Percentiles rank a stretch among this genome's conserved stretches.
These are phyloP conservation scores for Yamadazyma songkhlaensis DNA, from an alignment of 1,139 yeast species.

Conservation along the genomic window DNA sequence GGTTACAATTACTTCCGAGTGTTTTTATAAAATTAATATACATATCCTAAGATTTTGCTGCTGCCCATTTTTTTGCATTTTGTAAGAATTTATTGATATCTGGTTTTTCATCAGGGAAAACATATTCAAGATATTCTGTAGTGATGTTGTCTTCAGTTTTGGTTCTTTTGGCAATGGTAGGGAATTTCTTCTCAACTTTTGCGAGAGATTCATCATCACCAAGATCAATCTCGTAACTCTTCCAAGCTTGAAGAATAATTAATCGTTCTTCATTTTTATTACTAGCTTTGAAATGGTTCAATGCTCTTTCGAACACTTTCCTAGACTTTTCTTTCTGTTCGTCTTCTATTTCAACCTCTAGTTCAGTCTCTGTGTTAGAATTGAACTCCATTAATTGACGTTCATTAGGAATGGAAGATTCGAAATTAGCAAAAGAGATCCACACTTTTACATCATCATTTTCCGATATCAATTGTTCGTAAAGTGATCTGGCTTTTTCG, in stretches of 20 bases:
- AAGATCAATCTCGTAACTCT: slow-evolving; percentile 60
- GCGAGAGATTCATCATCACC: slow-evolving; percentile 47
- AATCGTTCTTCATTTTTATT: slow-evolving; percentile 46
- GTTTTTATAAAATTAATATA: slow-evolving; percentile 4
- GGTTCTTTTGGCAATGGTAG: slow-evolving; percentile 52
- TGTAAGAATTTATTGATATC: slow-evolving; percentile 53
- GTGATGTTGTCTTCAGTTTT: slow-evolving; percentile 42
- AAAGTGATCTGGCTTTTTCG: slow-evolving; percentile 53
- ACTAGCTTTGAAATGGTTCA: slow-evolving; percentile 37
- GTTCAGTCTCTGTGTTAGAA: slow-evolving; percentile 42
- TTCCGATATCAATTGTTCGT: slow-evolving; percentile 39
- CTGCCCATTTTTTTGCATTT: slow-evolving; percentile 64
- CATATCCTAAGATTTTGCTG: slow-evolving; percentile 9
- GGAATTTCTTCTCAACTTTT: slow-evolving; percentile 48
- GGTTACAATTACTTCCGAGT: no score
- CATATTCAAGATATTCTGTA: slow-evolving; percentile 60
- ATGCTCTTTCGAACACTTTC: slow-evolving; percentile 54
- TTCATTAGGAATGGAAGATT: slow-evolving; percentile 60
- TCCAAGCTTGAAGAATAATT: slow-evolving; percentile 60
- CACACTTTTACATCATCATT: slow-evolving; percentile 44
- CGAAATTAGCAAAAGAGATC: slow-evolving; percentile 72
- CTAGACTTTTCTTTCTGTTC: slow-evolving; percentile 54
- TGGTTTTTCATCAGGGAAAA: slow-evolving; percentile 62
- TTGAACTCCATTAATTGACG: slow-evolving; percentile 44
- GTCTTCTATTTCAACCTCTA: slow-evolving; percentile 52